phyloP scores from a whole-genome alignment of 1,284 basidiomycete species.

The Leccinum solheimii region DNA sequence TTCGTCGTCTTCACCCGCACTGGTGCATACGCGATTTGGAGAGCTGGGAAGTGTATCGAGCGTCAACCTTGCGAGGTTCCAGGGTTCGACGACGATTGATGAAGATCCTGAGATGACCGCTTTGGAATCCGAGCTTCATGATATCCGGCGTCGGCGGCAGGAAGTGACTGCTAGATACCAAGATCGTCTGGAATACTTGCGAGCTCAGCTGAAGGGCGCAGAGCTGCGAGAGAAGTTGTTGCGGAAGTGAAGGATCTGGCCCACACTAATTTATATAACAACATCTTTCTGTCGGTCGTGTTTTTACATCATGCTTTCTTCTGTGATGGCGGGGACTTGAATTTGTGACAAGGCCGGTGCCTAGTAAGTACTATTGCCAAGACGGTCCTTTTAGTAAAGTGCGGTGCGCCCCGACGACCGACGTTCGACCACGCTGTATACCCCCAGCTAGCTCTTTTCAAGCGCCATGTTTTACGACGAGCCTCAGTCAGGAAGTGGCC shows the following conservation, averaged over 20 bases:
- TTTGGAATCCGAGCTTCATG: slow-evolving; percentile 48
- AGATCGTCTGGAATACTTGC: slow-evolving; percentile 64
- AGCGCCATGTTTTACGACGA: slow-evolving; percentile 12
- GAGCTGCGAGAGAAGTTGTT: slow-evolving; percentile 71
- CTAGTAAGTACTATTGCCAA: neutral
- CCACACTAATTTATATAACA: neutral
- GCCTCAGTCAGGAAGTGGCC: slow-evolving; percentile 8
- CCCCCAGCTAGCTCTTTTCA: neutral
- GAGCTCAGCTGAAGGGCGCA: slow-evolving; percentile 70
- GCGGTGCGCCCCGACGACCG: neutral
- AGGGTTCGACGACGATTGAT: slow-evolving; percentile 48
- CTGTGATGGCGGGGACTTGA: neutral
- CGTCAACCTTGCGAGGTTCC: slow-evolving; percentile 46
- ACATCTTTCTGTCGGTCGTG: slow-evolving; percentile 6
- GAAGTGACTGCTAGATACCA: slow-evolving; percentile 68
- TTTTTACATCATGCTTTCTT: slow-evolving; percentile 18
- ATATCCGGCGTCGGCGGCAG: slow-evolving; percentile 59
- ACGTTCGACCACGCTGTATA: neutral
- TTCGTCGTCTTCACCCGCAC: slow-evolving; percentile 18
- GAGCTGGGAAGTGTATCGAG: slow-evolving; percentile 47
- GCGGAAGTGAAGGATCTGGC: slow-evolving; percentile 42
- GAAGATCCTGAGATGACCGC: slow-evolving; percentile 36
- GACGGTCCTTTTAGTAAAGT: neutral
- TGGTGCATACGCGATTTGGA: slow-evolving; percentile 24
- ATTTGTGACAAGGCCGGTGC: no score